A percentile compares a stretch with the other conserved stretches of the same genome.
Evolutionary conservation across 2,329 filamentous ascomycete genomes (phyloP).

Genomic region (Sphaerostilbella broomeana): DNA sequence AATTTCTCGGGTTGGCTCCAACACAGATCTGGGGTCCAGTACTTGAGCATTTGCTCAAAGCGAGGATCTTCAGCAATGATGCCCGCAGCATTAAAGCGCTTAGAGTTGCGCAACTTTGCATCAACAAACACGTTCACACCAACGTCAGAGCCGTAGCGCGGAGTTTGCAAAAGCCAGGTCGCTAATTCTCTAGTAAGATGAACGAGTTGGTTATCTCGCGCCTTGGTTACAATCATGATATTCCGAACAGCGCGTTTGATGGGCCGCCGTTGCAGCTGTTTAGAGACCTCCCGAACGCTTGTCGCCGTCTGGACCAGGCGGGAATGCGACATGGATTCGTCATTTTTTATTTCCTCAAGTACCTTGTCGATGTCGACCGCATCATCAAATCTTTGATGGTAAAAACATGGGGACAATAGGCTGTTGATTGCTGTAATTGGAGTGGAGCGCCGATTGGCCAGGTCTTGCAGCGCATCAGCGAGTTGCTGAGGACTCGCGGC

Average conservation of each 20-base stretch:
- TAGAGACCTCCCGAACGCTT: conserved; percentile 88
- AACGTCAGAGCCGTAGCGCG: conserved; percentile 81
- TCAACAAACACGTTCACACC: conserved; percentile 98
- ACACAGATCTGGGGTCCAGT: conserved; percentile 95
- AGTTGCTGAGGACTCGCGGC: conserved; percentile 47
- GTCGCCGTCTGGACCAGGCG: conserved; percentile 92
- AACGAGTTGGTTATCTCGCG: conserved; percentile 88
- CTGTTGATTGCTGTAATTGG: conserved; percentile 45
- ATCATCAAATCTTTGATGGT: conserved; percentile 94
- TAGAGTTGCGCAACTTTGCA: conserved; percentile 80
- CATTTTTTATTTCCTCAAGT: conserved; percentile 83
- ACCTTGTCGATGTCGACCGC: conserved; percentile 93
- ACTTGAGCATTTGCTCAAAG: conserved; percentile 79
- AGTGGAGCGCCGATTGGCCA: conserved; percentile 37
- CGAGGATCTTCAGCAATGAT: conserved; percentile 68
- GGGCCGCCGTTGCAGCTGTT: conserved; percentile 85
- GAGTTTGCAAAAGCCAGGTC: conserved; percentile 80
- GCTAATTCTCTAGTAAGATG: conserved; percentile 81
- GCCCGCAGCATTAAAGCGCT: conserved; percentile 73
- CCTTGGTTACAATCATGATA: conserved; percentile 98
- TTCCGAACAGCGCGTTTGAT: conserved; percentile 88
- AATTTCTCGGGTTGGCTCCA: conserved; percentile 92
- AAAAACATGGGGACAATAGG: conserved; percentile 91
- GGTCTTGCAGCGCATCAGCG: conserved; percentile 52
- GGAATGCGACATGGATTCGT: conserved; percentile 88